Conservation (phyloP, 768 basidiomycete genomes). For the Tulasnella sp. region DNA sequence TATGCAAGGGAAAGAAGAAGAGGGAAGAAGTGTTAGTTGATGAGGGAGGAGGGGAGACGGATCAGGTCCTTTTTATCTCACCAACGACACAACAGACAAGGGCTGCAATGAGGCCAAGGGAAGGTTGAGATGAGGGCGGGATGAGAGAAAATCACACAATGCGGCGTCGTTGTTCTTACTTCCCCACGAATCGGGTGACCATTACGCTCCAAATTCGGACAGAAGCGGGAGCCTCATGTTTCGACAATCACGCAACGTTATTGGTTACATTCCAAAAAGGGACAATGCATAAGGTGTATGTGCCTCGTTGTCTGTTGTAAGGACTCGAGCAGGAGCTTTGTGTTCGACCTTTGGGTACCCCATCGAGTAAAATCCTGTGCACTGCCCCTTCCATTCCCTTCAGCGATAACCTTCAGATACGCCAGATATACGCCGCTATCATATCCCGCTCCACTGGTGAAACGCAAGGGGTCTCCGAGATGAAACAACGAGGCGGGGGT, state of each 20-base stretch:
- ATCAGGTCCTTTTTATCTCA: background rate
- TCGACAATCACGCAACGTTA: background rate
- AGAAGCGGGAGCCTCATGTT: background rate
- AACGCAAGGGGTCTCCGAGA: background rate
- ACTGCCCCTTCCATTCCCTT: background rate
- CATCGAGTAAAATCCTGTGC: background rate
- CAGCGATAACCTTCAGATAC: background rate
- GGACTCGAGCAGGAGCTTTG: background rate
- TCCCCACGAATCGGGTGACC: background rate
- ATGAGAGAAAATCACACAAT: background rate
- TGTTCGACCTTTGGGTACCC: background rate
- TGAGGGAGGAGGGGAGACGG: background rate
- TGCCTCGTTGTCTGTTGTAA: background rate
- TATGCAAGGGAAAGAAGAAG: background rate
- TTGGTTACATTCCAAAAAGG: background rate
- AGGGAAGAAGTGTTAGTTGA: background rate
- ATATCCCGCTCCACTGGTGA: background rate
- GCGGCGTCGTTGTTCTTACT: background rate
- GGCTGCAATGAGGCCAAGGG: slow-evolving; percentile 10
- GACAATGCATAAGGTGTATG: background rate
- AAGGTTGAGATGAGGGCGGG: background rate
- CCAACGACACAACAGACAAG: background rate
- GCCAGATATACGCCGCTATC: background rate
- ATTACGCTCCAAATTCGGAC: background rate
- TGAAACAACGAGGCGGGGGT: background rate